Percentiles rank a stretch among this genome's conserved stretches.
Conservation (phyloP, 139 green algal genomes). For the Edaphochlamys debaryana region DNA sequence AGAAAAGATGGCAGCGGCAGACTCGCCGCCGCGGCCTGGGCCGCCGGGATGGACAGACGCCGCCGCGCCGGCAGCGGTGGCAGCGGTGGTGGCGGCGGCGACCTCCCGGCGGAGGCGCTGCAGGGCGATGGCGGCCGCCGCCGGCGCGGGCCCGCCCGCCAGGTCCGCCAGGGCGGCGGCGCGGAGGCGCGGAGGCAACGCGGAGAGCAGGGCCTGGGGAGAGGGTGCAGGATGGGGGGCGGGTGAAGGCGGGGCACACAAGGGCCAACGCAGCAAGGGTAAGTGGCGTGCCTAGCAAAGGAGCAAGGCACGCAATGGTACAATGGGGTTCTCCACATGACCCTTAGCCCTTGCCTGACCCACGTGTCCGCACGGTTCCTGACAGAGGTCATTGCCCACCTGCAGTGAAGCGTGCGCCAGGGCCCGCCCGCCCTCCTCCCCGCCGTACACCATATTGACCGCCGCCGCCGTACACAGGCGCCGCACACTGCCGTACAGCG, state of each 20-base stretch:
- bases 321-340: too few relatives aligned
- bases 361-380: too few relatives aligned
- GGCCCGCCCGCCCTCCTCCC: not conserved
- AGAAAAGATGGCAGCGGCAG: not conserved
- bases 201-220: conserved; percentile 2
- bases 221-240: not conserved
- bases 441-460: not conserved
- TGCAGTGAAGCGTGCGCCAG: conserved; percentile 6
- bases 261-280: not conserved
- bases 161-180: not conserved
- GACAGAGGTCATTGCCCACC: not conserved
- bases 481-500: too few relatives aligned
- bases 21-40: too few relatives aligned
- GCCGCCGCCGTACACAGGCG: not conserved
- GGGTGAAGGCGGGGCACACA: not conserved
- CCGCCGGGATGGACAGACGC: too few relatives aligned
- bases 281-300: not conserved
- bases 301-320: not conserved
- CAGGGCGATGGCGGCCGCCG: not conserved
- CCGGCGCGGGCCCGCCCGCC: not conserved
- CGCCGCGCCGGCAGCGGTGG: not conserved
- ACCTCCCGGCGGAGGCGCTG: conserved; percentile 28
- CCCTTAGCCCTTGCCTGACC: too few relatives aligned
- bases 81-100: not conserved
- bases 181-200: not conserved